phyloP scores from a whole-genome alignment of 2,329 filamentous ascomycete species.

The Thelonectria rubi region DNA sequence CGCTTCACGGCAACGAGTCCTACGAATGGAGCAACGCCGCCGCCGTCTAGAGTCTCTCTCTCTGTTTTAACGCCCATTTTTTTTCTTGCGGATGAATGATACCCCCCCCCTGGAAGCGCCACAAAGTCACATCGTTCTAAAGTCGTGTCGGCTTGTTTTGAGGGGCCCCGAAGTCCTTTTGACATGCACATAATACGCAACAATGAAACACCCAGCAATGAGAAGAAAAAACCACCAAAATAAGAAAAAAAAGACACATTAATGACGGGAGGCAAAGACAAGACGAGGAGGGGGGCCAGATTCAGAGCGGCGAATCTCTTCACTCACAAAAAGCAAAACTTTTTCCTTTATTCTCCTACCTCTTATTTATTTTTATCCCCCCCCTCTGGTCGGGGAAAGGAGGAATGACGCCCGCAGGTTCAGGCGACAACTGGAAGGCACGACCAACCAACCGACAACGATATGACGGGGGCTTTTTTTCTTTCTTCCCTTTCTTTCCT shows the following conservation, averaged over 20 bases:
- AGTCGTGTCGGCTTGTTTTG: background rate
- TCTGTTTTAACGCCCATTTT: no score
- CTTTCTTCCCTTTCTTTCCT: background rate
- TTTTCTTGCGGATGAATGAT: background rate
- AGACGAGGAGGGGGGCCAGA: constrained; percentile 16
- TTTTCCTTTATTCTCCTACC: background rate
- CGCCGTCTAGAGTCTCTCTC: constrained; percentile 24
- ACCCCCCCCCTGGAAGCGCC: constrained; percentile 24
- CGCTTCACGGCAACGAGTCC: constrained; percentile 20
- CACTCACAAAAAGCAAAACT: background rate
- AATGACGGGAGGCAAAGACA: constrained; percentile 12
- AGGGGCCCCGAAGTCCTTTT: no score
- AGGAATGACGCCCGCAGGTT: constrained; percentile 8
- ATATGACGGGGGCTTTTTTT: background rate
- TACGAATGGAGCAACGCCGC: constrained; percentile 34
- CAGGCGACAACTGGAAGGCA: background rate
- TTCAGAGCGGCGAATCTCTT: constrained; percentile 17
- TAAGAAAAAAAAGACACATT: background rate
- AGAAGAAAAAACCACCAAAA: background rate
- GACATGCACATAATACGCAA: no score
- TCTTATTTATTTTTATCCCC: constrained; percentile 12
- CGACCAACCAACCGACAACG: constrained; percentile 9
- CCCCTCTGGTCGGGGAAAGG: background rate
- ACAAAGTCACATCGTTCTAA: constrained; percentile 27
- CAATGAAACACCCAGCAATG: background rate